Conservation (phyloP, 2,329 filamentous ascomycete species). For the Colletotrichum musicola region DNA sequence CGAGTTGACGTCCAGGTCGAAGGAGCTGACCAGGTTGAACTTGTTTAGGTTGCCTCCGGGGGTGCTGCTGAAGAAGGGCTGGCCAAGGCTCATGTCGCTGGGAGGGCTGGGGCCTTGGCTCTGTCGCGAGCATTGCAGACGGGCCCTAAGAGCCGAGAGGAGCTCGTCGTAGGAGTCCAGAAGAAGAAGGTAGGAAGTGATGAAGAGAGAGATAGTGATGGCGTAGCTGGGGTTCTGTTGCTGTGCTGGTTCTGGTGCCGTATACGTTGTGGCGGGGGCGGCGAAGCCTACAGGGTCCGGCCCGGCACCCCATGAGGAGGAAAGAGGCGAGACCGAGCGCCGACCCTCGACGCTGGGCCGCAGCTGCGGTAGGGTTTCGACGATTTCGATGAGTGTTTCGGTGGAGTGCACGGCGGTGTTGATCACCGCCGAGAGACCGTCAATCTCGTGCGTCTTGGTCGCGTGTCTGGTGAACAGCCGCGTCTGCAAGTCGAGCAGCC, state of each 20-base stretch:
- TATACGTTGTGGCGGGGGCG: not conserved
- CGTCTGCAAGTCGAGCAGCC: slow-evolving; percentile 26
- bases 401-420: slow-evolving; percentile 28
- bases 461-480: slow-evolving; percentile 2
- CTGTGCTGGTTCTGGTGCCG: not conserved
- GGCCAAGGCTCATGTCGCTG: slow-evolving; percentile 20
- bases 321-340: slow-evolving; percentile 19
- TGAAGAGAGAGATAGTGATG: slow-evolving; percentile 27
- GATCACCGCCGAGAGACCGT: slow-evolving; percentile 18
- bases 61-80: slow-evolving; percentile 18
- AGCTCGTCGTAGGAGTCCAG: slow-evolving; percentile 30
- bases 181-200: slow-evolving; percentile 30
- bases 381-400: slow-evolving; percentile 31
- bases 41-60: slow-evolving; percentile 12
- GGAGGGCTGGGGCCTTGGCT: slow-evolving; percentile 28
- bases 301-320: slow-evolving; percentile 12
- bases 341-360: slow-evolving; percentile 19
- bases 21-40: slow-evolving; percentile 21
- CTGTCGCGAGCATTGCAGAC: slow-evolving; percentile 29
- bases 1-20: slow-evolving; percentile 31
- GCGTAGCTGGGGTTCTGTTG: slow-evolving; percentile 19
- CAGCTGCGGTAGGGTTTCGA: slow-evolving; percentile 18
- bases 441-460: slow-evolving; percentile 4
- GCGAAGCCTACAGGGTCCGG: slow-evolving; percentile 11
- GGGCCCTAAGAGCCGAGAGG: slow-evolving; percentile 10